Evolutionary conservation across 2,329 filamentous ascomycete genomes (phyloP), one percentile per base, ranked within the genome.

Genomic region (Hymenoscyphus infarciens): DNA sequence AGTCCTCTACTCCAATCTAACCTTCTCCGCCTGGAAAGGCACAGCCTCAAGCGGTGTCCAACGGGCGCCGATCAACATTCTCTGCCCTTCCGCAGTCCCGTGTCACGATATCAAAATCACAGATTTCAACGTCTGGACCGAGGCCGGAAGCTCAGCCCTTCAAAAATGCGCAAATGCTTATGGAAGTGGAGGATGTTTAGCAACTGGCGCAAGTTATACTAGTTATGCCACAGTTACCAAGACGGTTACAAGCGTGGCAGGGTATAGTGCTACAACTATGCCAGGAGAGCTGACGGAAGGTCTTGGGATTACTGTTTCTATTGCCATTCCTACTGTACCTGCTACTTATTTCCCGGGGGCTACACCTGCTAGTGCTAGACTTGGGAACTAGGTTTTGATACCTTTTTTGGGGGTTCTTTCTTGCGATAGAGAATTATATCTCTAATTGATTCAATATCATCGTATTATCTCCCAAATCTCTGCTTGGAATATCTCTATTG

Each of bases 21-120:
- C 77, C 1, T 78, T 85, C 70, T 77, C 72, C 33, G 80, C 82
- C 73, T 87, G 84, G 84, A 81, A 79, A 60, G 84, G 84, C 38
- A 83, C 80, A 73, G 8, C 75, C 84, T 64, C 72, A 70, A 22
- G 66, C 76, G 64, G 68, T 2, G 63, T 57, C n/a, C 57, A 61
- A 2, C 79, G 84, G 29, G 83, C 81, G 0, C 83, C 83, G 0
- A 75, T 87, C 67, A 80, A 82, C 64, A 72, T 84, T 31, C 70
- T 78, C 22, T 86, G 83, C 66, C 78, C 82, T 0, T 76, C 80
- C 56, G 75, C 70, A 2, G 78, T 77, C 1, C 83, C 83, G 15
- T 86, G 83, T 75, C 80, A 76, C 5, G 79, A 79, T 49, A 78
- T 86, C 64, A 77, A 74, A 19, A 78, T 86, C 63, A 73, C 74